Evolutionary conservation across 768 basidiomycete species (phyloP).

Genomic region (Agaricus blazei): DNA sequence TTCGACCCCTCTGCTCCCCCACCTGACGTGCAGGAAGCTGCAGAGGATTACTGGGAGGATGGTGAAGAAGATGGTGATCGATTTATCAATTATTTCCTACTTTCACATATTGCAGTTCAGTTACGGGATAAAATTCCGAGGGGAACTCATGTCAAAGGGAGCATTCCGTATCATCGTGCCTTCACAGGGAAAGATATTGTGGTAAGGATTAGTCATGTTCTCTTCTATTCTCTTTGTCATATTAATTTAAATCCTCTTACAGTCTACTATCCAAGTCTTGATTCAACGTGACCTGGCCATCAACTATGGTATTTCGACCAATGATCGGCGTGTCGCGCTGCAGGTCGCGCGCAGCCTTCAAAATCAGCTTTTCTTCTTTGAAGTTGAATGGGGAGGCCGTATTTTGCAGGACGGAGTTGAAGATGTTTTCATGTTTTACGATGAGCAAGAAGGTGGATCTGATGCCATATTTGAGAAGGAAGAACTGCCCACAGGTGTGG

Average conservation of each 20-base stretch:
- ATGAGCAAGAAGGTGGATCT: conserved; percentile 66
- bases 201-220: conserved; percentile 39
- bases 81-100: conserved; percentile 85
- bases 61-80: conserved; percentile 51
- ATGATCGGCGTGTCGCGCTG: conserved; percentile 78
- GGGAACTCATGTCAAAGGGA: conserved; percentile 89
- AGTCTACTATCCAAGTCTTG: conserved; percentile 86
- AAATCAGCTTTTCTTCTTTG: conserved; percentile 91
- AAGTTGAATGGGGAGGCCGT: conserved; percentile 91
- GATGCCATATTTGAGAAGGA: conserved; percentile 58
- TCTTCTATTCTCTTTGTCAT: conserved; percentile 10
- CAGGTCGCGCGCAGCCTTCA: conserved; percentile 89
- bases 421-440: conserved; percentile 91
- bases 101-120: conserved; percentile 86
- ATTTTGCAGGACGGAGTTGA: conserved; percentile 83
- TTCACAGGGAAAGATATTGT: conserved; percentile 96
- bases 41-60: conserved; percentile 52
- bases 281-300: conserved; percentile 81
- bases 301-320: conserved; percentile 67
- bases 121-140: conserved; percentile 85
- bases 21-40: conserved; percentile 28
- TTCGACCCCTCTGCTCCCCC: conserved; percentile 15
- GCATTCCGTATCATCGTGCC: conserved; percentile 83
- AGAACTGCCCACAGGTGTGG: conserved; percentile 81
- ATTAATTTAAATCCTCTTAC: background rate